These are phyloP conservation scores for Elaeis guineensis DNA, from an alignment of 176 grass and related monocot genomes.

Conservation along the genomic window DNA sequence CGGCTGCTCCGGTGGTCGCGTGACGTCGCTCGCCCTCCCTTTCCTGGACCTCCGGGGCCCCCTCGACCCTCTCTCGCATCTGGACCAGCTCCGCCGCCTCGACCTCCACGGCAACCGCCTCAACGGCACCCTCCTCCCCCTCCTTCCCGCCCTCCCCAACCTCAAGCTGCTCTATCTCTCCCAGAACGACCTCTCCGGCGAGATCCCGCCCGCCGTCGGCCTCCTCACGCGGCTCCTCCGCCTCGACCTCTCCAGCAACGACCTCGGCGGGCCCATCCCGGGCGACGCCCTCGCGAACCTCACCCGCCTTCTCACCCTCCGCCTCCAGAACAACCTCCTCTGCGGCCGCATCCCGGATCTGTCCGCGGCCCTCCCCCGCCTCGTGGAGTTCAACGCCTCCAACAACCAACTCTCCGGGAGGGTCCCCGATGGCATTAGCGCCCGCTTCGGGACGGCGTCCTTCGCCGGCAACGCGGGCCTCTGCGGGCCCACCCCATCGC, in stretches of 20 bases:
- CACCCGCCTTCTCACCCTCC: constrained; percentile 41
- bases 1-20: constrained; percentile 36
- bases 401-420: constrained; percentile 72
- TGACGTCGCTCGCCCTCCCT: constrained; percentile 44
- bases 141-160: constrained; percentile 43
- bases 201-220: constrained; percentile 26
- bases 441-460: constrained; percentile 40
- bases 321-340: constrained; percentile 72
- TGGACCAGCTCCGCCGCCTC: constrained; percentile 54
- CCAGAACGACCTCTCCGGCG: constrained; percentile 55
- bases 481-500: constrained; percentile 26
- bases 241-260: constrained; percentile 57
- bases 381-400: constrained; percentile 59
- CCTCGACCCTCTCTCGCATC: constrained; percentile 54
- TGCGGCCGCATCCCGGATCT: constrained; percentile 43
- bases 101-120: constrained; percentile 76
- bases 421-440: constrained; percentile 47
- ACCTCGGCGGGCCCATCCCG: constrained; percentile 44
- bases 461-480: constrained; percentile 54
- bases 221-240: constrained; percentile 23
- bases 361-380: constrained; percentile 24
- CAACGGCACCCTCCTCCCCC: constrained; percentile 53
- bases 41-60: constrained; percentile 62
- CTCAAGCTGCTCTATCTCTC: constrained; percentile 70
- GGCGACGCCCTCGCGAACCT: constrained; percentile 29